A percentile compares a stretch with the other conserved stretches of the same genome.
Conservation (phyloP, 2,329 filamentous ascomycete genomes). For the Diaporthe aspalathi region DNA sequence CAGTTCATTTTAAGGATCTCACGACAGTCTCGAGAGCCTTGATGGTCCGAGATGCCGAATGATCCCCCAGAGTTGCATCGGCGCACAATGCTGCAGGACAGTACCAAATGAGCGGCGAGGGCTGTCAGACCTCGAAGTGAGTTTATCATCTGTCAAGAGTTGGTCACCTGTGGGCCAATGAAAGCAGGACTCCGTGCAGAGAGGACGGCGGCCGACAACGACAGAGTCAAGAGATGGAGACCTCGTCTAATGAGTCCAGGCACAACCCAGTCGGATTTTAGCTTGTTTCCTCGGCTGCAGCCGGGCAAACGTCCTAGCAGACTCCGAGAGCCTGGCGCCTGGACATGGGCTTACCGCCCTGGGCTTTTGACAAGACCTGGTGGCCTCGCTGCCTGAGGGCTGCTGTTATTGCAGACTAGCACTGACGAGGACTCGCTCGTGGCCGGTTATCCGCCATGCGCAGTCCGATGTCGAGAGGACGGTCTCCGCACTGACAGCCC, state of each 20-base stretch:
- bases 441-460: neutral
- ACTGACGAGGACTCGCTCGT: neutral
- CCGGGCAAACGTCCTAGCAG: constrained; percentile 28
- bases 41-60: neutral
- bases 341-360: neutral
- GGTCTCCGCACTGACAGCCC: neutral
- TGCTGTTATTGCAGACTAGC: neutral
- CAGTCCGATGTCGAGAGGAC: neutral
- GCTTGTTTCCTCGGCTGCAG: constrained; percentile 27
- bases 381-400: neutral
- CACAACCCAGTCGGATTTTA: constrained; percentile 28
- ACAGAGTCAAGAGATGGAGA: constrained; percentile 16
- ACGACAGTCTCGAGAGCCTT: neutral
- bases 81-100: neutral
- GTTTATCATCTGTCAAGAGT: constrained; percentile 4
- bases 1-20: constrained; percentile 12
- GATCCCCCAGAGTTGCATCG: neutral
- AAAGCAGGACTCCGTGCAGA: neutral
- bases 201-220: neutral
- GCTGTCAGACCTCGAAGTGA: constrained; percentile 5
- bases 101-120: neutral
- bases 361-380: neutral
- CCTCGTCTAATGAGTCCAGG: constrained; percentile 19
- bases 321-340: constrained; percentile 20
- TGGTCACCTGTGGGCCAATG: neutral